A percentile compares a stretch with the other conserved stretches of the same genome.
Evolutionary conservation across 192 early-diverging fungal species (phyloP).

Genomic region (Entrophospora sp.): DNA sequence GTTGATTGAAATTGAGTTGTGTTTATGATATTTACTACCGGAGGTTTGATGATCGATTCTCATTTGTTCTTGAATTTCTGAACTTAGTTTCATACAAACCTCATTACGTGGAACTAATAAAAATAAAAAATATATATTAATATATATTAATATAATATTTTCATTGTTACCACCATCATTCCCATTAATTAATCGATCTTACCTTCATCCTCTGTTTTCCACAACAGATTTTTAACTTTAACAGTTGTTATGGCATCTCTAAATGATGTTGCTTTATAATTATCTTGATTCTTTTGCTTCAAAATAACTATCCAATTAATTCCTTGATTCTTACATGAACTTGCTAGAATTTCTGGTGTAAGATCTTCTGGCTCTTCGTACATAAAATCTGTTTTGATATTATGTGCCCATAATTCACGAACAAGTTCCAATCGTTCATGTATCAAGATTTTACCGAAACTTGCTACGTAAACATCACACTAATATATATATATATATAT

Average conservation of each 20-base stretch:
- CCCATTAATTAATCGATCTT: too few relatives aligned
- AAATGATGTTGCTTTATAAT: constrained; percentile 19
- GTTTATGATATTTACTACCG: constrained; percentile 27
- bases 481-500: constrained; percentile 52
- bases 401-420: constrained; percentile 68
- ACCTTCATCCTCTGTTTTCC: constrained; percentile 59
- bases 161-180: too few relatives aligned
- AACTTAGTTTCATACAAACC: constrained; percentile 47
- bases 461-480: constrained; percentile 73
- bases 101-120: constrained; percentile 39
- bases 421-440: constrained; percentile 70
- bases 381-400: constrained; percentile 72
- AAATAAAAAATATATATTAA: not conserved
- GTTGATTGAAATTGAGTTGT: constrained; percentile 24
- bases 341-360: constrained; percentile 55
- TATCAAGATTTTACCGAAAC: constrained; percentile 65
- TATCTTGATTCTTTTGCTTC: constrained; percentile 43
- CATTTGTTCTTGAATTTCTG: constrained; percentile 60
- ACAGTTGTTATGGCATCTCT: constrained; percentile 33
- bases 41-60: constrained; percentile 47
- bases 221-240: constrained; percentile 69
- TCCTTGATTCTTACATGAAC: constrained; percentile 52
- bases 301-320: constrained; percentile 78
- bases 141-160: not conserved
- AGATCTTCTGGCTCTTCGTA: constrained; percentile 63